phyloP scores from a whole-genome alignment of 306 rosid genomes.

The Erythrophleum fordii region DNA sequence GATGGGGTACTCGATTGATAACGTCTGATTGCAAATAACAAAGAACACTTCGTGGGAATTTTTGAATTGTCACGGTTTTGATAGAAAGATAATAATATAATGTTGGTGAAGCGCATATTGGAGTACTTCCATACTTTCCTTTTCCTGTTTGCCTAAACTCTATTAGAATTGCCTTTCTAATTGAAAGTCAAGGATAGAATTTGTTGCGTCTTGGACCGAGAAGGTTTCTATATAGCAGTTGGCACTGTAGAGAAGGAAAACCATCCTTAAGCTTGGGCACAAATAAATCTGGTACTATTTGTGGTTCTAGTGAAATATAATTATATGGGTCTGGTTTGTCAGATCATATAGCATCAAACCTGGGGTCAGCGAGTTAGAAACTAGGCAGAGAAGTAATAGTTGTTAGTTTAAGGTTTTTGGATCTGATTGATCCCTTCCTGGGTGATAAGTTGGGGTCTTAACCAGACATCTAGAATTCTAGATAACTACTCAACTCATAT shows the following conservation, averaged over 20 bases:
- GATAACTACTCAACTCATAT: background rate
- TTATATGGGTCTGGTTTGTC: background rate
- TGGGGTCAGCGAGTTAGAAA: background rate
- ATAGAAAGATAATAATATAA: slow-evolving; percentile 20
- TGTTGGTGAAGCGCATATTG: slow-evolving; percentile 22
- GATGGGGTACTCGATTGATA: background rate
- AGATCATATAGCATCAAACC: background rate
- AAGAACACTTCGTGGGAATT: slow-evolving; percentile 10
- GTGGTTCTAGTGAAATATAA: background rate
- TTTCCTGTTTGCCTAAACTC: background rate
- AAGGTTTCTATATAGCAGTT: slow-evolving; percentile 14
- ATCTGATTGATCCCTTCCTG: background rate
- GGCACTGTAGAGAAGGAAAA: slow-evolving; percentile 22
- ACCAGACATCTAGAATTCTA: background rate
- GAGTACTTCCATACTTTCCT: background rate
- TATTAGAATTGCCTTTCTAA: slow-evolving; percentile 3
- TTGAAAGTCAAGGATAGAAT: slow-evolving; percentile 22
- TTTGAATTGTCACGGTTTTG: slow-evolving; percentile 23
- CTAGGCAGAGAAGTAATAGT: background rate
- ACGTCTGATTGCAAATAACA: slow-evolving; percentile 13
- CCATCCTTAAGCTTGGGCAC: background rate
- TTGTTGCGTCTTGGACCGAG: slow-evolving; percentile 5
- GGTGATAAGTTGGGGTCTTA: slow-evolving; percentile 18
- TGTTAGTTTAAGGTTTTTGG: slow-evolving; percentile 9
- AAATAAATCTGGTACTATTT: slow-evolving; percentile 3